Evolutionary conservation across 2,329 filamentous ascomycete genomes (phyloP), one percentile per base, ranked within the genome.

Genomic region (Fusarium transvaalense): DNA sequence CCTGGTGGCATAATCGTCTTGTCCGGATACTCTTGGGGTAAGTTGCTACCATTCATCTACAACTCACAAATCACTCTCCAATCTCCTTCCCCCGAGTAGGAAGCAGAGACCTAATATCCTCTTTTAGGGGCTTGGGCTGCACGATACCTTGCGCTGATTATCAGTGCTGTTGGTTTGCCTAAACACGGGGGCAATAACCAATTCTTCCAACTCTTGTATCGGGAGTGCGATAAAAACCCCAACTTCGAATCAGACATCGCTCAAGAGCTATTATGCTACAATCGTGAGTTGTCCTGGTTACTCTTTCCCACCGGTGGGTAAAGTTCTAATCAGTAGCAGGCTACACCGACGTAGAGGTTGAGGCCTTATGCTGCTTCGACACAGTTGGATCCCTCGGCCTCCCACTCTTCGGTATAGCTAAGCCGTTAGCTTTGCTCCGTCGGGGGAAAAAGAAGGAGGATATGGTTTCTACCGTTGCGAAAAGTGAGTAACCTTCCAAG

Each of bases 131-230:
- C 43, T 10, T 56, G 53, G 43, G 43, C 53, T 4, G 53, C 53
- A 31, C 25, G 53, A 0, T 37, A 56, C 14, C 43, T 56, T 0
- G 53, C 53, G 3, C 48, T n/a, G 15, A 51, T 56, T 21, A 56
- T 56, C 6, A 10, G 15, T 1, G 14, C 17, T 4, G 2, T 56
- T 0, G 53, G 53, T 1, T 17, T 56, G 0, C 43, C 47, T 2
- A 27, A n/a, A 17, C 7, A n/a, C n/a, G n/a, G 1, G 0, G 7
- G 27, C 1, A 19, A 47, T 1, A 14, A 32, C 2, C 19, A 25
- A 2, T 56, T 56, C 12, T 32, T 51, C 25, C 35, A 51, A 6
- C 43, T 47, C 1, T 31, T 56, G 12, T 14, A 51, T 10, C 21
- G 51, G 3, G 6, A 13, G 0, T 51, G 25, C 4, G 27, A 56